Evolutionary conservation across 176 grass and related monocot species (phyloP), one percentile per base, ranked within the genome.

Genomic region (Metroxylon sagu): DNA sequence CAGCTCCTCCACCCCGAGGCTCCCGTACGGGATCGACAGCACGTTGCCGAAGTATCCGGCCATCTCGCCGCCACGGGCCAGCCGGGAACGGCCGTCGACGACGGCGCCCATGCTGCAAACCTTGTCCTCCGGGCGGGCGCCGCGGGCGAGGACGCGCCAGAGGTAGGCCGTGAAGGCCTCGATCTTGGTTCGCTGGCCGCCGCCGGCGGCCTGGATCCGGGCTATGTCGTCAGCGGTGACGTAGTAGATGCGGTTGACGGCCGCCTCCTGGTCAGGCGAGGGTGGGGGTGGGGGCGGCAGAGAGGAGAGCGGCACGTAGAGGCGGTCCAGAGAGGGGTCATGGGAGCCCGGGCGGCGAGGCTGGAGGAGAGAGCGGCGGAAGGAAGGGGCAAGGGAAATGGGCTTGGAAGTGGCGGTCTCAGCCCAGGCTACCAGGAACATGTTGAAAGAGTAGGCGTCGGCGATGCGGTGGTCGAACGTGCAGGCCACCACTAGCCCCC

Each of bases 361-460:
- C 3, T 60, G 48, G 54, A 77, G 75, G n/a, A 89, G 49, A 61
- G 85, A 68, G 16, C 78, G 71, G 61, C 57, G 6, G 70, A 95
- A 95, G 18, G 18, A 80, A 10, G 85, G 81, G 0, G 68, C 18
- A 4, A 19, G 29, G 1, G 65, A 31, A 5, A 64, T 0, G 0
- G 23, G 5, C 49, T 50, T 27, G 4, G 26, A 55, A 0, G 65
- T 68, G 29, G 81, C 54, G 14, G 76, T 25, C 0, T 71, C 55
- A 14, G 89, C 85, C 89, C 89, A 95, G 0, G 72, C 77, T 7
- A 85, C 50, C 28, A 85, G 61, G 75, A 95, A 89, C 81, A 89
- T 85, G 75, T 95, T 95, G 85, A 82, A 67, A 48, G 85, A 85
- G 81, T 89, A 95, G 68, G 85, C 89, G 70, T 95, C 89, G 65